These are phyloP conservation scores for Metroxylon sagu DNA, from an alignment of 176 grass and related monocot species.

Conservation along the genomic window DNA sequence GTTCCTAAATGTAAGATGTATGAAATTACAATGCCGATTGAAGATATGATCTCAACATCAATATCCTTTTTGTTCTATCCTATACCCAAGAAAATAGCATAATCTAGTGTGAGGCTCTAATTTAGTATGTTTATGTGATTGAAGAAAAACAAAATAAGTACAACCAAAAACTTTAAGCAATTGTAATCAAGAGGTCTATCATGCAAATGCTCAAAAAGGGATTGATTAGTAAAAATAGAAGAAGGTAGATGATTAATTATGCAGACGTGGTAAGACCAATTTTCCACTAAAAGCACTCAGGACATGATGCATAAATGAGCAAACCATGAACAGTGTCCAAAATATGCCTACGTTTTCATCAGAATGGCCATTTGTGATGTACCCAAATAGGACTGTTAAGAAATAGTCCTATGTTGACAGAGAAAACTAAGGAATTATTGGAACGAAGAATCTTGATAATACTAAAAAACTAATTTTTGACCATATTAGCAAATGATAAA, in stretches of 20 bases:
- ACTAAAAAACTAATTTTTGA: too few relatives aligned
- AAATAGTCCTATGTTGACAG: too few relatives aligned
- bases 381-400: too few relatives aligned
- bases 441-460: too few relatives aligned
- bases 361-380: too few relatives aligned
- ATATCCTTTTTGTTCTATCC: background rate
- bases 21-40: background rate
- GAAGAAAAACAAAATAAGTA: background rate
- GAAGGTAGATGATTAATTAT: background rate
- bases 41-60: background rate
- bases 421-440: too few relatives aligned
- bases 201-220: background rate
- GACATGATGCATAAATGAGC: too few relatives aligned
- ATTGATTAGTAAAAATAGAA: background rate
- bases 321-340: accelerated
- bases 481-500: too few relatives aligned
- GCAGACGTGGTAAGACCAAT: too few relatives aligned
- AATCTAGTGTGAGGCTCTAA: background rate
- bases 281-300: background rate
- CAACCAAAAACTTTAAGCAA: background rate
- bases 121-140: background rate
- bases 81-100: background rate
- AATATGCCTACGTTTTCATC: too few relatives aligned
- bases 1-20: background rate
- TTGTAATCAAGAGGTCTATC: background rate